Percentiles rank a stretch among this genome's conserved stretches.
phyloP scores from a whole-genome alignment of 257 asterid species.

The Lycium barbarum region DNA sequence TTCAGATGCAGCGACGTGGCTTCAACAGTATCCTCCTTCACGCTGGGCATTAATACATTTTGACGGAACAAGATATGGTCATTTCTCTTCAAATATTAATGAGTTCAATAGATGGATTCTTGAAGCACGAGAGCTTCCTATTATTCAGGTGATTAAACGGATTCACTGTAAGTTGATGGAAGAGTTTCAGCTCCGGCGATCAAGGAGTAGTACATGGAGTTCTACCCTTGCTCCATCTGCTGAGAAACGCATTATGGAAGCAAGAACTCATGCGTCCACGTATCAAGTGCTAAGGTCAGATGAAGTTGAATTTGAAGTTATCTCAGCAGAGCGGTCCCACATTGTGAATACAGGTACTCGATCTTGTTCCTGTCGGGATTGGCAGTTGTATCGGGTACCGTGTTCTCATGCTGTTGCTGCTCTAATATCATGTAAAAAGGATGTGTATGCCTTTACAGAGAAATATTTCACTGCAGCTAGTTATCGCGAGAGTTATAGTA shows the following conservation, averaged over 20 bases:
- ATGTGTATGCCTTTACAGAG: slow-evolving; percentile 57
- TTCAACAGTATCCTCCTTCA: slow-evolving; percentile 62
- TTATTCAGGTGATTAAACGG: slow-evolving; percentile 68
- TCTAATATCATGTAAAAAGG: slow-evolving; percentile 56
- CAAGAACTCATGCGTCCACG: slow-evolving; percentile 51
- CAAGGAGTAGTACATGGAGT: slow-evolving; percentile 54
- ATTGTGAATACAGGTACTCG: slow-evolving; percentile 63
- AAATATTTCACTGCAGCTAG: slow-evolving; percentile 56
- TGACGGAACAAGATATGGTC: slow-evolving; percentile 66
- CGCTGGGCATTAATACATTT: slow-evolving; percentile 66
- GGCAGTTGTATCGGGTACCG: slow-evolving; percentile 74
- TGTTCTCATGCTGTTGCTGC: slow-evolving; percentile 85
- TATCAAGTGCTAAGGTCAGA: slow-evolving; percentile 76
- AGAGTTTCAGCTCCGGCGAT: slow-evolving; percentile 62
- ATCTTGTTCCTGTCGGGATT: slow-evolving; percentile 74
- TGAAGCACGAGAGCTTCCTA: slow-evolving; percentile 75
- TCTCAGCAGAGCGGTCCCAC: slow-evolving; percentile 64
- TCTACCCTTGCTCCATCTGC: slow-evolving; percentile 70
- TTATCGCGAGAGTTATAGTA: slow-evolving; percentile 55
- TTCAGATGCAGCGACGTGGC: slow-evolving; percentile 64
- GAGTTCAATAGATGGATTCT: slow-evolving; percentile 69
- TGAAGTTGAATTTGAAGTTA: slow-evolving; percentile 75
- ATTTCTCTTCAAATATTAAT: slow-evolving; percentile 61
- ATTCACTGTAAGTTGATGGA: slow-evolving; percentile 57
- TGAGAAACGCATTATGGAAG: slow-evolving; percentile 60